Evolutionary conservation across 768 basidiomycete genomes (phyloP), one percentile per base, ranked within the genome.

Genomic region (Saitozyma sp.): DNA sequence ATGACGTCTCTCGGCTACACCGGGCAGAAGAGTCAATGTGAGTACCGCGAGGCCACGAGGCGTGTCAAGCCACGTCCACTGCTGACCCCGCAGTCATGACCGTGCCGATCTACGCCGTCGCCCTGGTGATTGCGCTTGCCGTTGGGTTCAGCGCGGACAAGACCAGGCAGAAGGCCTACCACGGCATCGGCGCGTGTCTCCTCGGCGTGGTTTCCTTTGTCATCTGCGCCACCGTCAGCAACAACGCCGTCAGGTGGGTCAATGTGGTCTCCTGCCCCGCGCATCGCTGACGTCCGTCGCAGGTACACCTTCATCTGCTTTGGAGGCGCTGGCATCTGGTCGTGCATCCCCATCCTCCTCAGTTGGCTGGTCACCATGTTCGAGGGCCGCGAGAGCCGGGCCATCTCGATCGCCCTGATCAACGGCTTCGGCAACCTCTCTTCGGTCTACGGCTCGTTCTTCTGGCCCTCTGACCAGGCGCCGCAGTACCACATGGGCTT

Each of bases 321-420:
- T 55, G 78, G 75, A n/a, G 77, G 74, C 29, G 70, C 71, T 13
- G 78, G 76, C 45, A 71, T 79, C 54, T 79, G 78, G 78, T 66
- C 75, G 1, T 70, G 68, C 16, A 63, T 78, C 1, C 78, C 78
- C 17, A 51, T 77, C 42, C 72, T 71, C 59, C 68, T 79, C 41
- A 64, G 63, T n/a, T 78, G 74, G 71, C 70, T 74, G 58, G 73
- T 78, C n/a, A 71, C 74, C 46, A 76, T 75, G 66, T 79, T 76
- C 52, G 71, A 77, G 11, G 76, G 76, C 9, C 59, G 73, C 17
- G 74, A 76, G 64, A 75, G 71, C 54, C 69, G 77, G 17, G 77
- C 75, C 38, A 69, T 78, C 19, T 73, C 73, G 0, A 75, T 77
- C 39, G 78, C 78, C 11, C 29, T 78, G 9, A 74, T 79, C 60